phyloP scores from a whole-genome alignment of 2,329 filamentous ascomycete genomes.

The Claviceps paspali region DNA sequence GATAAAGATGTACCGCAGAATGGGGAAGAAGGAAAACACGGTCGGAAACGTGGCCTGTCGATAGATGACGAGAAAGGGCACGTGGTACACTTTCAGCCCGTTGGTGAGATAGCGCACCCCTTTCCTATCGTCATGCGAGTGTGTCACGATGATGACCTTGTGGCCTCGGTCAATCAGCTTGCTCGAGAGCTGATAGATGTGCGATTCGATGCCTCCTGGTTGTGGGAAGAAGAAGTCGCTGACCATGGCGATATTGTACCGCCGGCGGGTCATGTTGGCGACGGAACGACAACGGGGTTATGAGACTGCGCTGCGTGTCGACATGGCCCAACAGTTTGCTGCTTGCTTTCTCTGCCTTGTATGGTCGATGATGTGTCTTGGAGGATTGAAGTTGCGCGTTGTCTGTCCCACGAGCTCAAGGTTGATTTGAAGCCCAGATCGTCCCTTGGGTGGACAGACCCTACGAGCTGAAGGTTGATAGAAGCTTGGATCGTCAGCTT shows the following conservation, averaged over 20 bases:
- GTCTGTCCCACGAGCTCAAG: too few species aligned
- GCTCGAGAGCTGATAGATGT: slow-evolving; percentile 93
- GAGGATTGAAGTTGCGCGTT: too few species aligned
- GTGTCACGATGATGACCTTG: slow-evolving; percentile 95
- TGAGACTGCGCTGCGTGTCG: neutral
- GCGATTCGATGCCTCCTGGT: slow-evolving; percentile 89
- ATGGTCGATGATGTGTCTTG: too few species aligned
- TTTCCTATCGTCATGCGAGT: slow-evolving; percentile 80
- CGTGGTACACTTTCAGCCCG: slow-evolving; percentile 94
- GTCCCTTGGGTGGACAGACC: too few species aligned
- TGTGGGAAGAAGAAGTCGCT: slow-evolving; percentile 99
- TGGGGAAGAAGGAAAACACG: slow-evolving; percentile 95
- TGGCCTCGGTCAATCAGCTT: slow-evolving; percentile 96
- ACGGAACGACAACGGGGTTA: slow-evolving; percentile 6
- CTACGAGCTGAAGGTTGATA: too few species aligned
- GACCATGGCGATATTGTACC: slow-evolving; percentile 73
- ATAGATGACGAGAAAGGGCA: slow-evolving; percentile 92
- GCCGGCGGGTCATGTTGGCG: slow-evolving; percentile 35
- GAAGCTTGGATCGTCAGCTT: too few species aligned
- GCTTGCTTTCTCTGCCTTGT: too few species aligned
- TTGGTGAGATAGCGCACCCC: slow-evolving; percentile 94
- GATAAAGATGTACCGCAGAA: slow-evolving; percentile 93
- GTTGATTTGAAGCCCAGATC: too few species aligned
- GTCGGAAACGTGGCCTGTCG: slow-evolving; percentile 88
- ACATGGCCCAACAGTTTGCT: too few species aligned